These are phyloP conservation scores for Amaranthus hypochondriacus DNA, from an alignment of 148 eudicot species.

Conservation along the genomic window DNA sequence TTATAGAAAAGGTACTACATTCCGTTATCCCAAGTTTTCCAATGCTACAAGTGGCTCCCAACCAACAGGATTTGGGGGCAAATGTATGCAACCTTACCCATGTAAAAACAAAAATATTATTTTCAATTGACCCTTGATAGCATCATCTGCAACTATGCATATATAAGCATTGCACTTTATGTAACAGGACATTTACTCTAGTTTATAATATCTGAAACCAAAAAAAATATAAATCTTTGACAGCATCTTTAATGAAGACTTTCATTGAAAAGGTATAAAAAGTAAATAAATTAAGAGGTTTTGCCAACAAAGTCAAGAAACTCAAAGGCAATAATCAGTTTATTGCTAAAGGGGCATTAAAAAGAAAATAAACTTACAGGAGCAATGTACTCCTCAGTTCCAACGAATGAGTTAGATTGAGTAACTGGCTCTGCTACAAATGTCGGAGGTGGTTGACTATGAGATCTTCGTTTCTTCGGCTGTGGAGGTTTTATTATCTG, in stretches of 20 bases:
- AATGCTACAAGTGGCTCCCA: no score
- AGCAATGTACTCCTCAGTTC: slow-evolving; percentile 98
- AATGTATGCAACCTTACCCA: no score
- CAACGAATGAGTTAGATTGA: slow-evolving; percentile 95
- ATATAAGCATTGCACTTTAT: no score
- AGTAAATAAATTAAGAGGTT: neutral
- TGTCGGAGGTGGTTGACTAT: slow-evolving; percentile 64
- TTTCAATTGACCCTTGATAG: no score
- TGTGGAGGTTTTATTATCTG: slow-evolving; percentile 76
- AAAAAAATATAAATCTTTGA: no score
- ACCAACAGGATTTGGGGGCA: no score
- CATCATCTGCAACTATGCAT: no score
- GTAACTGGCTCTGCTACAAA: slow-evolving; percentile 84
- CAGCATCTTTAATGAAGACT: neutral
- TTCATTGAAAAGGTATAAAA: neutral
- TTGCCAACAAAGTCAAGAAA: neutral
- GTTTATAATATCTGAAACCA: no score
- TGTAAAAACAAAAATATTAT: no score
- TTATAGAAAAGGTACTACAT: neutral
- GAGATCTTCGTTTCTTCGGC: slow-evolving; percentile 59
- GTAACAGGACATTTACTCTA: no score
- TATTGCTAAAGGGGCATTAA: neutral
- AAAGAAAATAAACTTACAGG: slow-evolving; percentile 50
- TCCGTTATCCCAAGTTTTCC: no score
- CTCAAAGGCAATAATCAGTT: neutral